Evolutionary conservation across 495 filamentous ascomycete genomes (phyloP), one percentile per base, ranked within the genome.

Genomic region (Xylaria longipes): DNA sequence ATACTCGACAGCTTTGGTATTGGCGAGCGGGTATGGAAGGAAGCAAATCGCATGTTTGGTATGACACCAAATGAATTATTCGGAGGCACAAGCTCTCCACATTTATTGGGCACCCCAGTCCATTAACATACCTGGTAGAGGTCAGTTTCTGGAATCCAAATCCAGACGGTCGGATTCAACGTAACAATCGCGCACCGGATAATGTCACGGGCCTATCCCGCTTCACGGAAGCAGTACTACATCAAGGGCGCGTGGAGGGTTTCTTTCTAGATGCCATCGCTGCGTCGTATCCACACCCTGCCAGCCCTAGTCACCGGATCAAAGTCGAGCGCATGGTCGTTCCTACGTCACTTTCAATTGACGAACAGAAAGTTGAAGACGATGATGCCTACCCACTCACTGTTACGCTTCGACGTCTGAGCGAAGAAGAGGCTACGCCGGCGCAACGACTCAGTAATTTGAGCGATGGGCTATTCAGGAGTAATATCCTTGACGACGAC

Each of bases 1-100:
- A 86, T 91, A 17, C 88, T 92, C 31, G 90, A 93, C 66, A 88
- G 87, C 68, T 88, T 92, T 73, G 90, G 88, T 7, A 87, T 92
- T 65, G 85, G 82, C 8, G 86, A 91, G 68, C 83, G 85, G 11
- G 84, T 86, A 11, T 86, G 84, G 81, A 86, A 88, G 43, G 89
- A 91, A 69, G 82, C 83, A n/a, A 86, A 88, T 76, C 82, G 86
- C 56, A 84, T 87, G 78, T 71, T 81, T 7, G 79, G 78, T 76
- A 69, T 29, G 67, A 6, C 12, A n/a, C 60, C 6, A 15, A 65
- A 69, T 20, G 3, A 22, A 1, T 48, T 48, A 48, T 50, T 45
- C 66, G 31, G 41, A 29, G 46, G 27, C 31, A 43, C 37, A 31
- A 50, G 48, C 22, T 69, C 57, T 48, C 57, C 52, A 33, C 20